These are phyloP conservation scores for Digitaria exilis DNA, from an alignment of 202 grass and related monocot species.

Conservation along the genomic window DNA sequence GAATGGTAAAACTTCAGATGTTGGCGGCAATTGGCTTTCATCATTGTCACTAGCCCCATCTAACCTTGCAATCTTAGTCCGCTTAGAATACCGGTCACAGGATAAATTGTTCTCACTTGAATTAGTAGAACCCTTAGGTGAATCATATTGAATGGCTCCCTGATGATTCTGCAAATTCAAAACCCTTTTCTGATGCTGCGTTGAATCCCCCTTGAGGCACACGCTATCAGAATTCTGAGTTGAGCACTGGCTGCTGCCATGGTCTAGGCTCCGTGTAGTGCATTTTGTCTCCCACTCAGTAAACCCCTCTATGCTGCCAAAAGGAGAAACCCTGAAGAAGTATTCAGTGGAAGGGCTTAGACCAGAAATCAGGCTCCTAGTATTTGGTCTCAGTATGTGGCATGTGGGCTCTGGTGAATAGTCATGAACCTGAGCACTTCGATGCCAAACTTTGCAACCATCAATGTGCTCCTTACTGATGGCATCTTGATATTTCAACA, in stretches of 20 bases:
- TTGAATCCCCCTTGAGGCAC: slow-evolving; percentile 42
- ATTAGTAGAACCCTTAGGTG: slow-evolving; percentile 88
- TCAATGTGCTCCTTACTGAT: slow-evolving; percentile 62
- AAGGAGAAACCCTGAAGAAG: slow-evolving; percentile 67
- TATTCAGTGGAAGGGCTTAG: slow-evolving; percentile 74
- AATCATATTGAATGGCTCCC: slow-evolving; percentile 52
- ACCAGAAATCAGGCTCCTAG: slow-evolving; percentile 66
- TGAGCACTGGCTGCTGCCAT: slow-evolving; percentile 62
- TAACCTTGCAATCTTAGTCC: slow-evolving; percentile 46
- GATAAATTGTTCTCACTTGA: slow-evolving; percentile 68
- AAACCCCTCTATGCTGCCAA: slow-evolving; percentile 56
- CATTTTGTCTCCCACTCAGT: slow-evolving; percentile 67
- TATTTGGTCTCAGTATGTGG: slow-evolving; percentile 65
- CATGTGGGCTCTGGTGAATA: slow-evolving; percentile 74
- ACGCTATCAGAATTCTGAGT: slow-evolving; percentile 60
- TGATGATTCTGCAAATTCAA: slow-evolving; percentile 47
- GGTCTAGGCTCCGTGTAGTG: slow-evolving; percentile 59
- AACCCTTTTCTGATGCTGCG: slow-evolving; percentile 43
- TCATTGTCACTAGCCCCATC: slow-evolving; percentile 64
- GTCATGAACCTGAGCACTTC: slow-evolving; percentile 47
- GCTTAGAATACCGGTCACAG: slow-evolving; percentile 36
- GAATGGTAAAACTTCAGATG: slow-evolving; percentile 67
- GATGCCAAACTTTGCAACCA: slow-evolving; percentile 77
- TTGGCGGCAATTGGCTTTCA: slow-evolving; percentile 60
- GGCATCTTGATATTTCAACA: slow-evolving; percentile 51